Evolutionary conservation across 2,329 filamentous ascomycete species (phyloP), one percentile per base, ranked within the genome.

Genomic region (Botryotinia narcissicola): DNA sequence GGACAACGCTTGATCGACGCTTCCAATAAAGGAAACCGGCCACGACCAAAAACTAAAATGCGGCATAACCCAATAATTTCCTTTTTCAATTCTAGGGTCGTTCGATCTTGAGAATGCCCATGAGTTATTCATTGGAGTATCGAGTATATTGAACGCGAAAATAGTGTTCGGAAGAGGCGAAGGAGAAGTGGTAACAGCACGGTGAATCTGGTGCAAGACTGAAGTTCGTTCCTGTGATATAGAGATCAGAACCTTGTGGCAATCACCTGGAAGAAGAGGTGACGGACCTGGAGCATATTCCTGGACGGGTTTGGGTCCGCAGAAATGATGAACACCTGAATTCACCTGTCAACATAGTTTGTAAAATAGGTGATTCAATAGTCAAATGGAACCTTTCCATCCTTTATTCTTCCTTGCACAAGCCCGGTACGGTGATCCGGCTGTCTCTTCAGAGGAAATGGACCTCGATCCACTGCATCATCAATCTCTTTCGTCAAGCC

Each of bases 1-100:
- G 0, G 62, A 48, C 0, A 84, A 78, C 0, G 84, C 85, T 67
- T 83, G 80, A 18, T 81, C 75, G 22, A 87, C 78, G 10, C 84
- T 84, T 9, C 82, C 83, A 79, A 85, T 86, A 82, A 85, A 86
- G 71, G 84, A 84, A 63, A 86, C 82, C 35, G 84, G 81, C 87
- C 87, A 88, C 9, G 85, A 83, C 85, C 85, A 89, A 81, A 85
- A 87, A 78, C 83, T 83, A 82, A 87, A 90, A 81, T 86, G 88
- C 73, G 87, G 87, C 81, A 88, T 86, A 7, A 86, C 79, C 80
- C 87, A 88, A 73, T 82, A 82, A 51, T 84, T 83, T 18, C 73
- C 75, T 32, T 75, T 73, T 80, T 81, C 7, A 74, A 76, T 71
- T 7, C 40, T 57, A 25, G 84, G 82, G 78, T 84, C 81, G 35